Base-by-base conservation (phyloP, 257 asterid genomes). In the Nicotiana noctiflora region DNA sequence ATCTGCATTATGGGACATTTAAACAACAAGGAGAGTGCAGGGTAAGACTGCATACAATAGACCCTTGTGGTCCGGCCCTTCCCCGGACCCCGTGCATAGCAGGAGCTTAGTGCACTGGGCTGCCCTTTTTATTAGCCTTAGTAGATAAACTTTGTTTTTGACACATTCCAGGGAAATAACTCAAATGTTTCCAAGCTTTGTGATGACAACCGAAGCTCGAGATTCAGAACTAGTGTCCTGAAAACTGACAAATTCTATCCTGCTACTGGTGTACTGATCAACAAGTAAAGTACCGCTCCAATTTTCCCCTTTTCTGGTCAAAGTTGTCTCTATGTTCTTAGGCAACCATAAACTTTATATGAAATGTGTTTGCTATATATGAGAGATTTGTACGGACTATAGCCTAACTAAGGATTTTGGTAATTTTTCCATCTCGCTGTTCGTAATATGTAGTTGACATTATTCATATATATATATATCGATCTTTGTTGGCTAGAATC, bases 131-230 rank as follows among this genome's bases (percentile, higher is more conserved):
- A 31, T 19, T 46, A 32, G 40, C 60, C 49, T 15, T 59, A 44
- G 34, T 51, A 76, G 14, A 15, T 21, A 56, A 19, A 18, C 60
- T 83, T 10, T 14, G 34, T 7, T 8, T 53, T 81, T 29, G 15
- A 5, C 75, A 5, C 75, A n/a, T 85, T 83, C 13, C 96, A 92
- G 98, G 90, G 98, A 91, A 84, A 82, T 92, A 40, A 93, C 98
- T 40, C 82, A 91, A 53, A 90, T 93, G 27, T 95, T 93, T 87
- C 98, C 98, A 56, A 83, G 89, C 88, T 94, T 95, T 67, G 89
- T 92, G 80, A 87, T 93, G 92, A 89, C 81, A 77, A 91, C 91
- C 21, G 83, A 82, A 84, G 98, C 91, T 79, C 81, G 80, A 6
- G 98, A 94, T 79, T 90, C 97, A 8, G 93, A 93, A 13, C 86